These are phyloP conservation scores for Vaccinium darrowii DNA, from an alignment of 148 eudicot species.

Conservation along the genomic window DNA sequence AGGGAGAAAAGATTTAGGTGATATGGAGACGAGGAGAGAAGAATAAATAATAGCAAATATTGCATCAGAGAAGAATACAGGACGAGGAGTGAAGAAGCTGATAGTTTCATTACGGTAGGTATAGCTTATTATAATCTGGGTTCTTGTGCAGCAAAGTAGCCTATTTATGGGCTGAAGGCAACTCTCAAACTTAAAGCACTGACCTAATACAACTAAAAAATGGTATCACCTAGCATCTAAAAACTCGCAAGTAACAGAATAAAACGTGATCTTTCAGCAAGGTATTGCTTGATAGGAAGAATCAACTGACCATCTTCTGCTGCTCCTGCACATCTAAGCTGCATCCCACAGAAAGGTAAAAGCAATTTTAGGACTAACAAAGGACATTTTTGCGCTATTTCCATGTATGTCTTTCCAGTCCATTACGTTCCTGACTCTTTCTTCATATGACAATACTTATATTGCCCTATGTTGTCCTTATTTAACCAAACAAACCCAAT, in stretches of 20 bases:
- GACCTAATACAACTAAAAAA: not conserved
- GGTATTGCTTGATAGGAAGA: not conserved
- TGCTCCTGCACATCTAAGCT: not conserved
- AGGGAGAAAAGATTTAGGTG: not conserved
- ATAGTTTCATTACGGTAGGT: not conserved
- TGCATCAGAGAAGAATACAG: not conserved
- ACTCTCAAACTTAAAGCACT: not conserved
- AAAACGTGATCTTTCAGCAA: not conserved
- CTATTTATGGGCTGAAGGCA: not conserved
- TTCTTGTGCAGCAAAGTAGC: not conserved
- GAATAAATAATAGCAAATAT: not conserved
- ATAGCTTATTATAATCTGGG: not conserved
- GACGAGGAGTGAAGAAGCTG: not conserved
- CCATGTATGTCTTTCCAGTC: not conserved
- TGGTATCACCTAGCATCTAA: constrained; percentile 4
- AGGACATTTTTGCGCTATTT: not conserved
- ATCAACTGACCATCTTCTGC: not conserved
- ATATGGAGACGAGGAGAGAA: not conserved
- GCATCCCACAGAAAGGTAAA: not conserved
- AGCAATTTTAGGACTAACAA: not conserved
- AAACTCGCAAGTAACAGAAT: not conserved
- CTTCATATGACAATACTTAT: not conserved
- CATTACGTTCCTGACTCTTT: not conserved
- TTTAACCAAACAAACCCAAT: not conserved
- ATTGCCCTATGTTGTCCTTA: not conserved